Percentiles rank a stretch among this genome's conserved stretches.
Conservation (phyloP, 148 eudicot genomes). For the Vaccinium corymbosum region DNA sequence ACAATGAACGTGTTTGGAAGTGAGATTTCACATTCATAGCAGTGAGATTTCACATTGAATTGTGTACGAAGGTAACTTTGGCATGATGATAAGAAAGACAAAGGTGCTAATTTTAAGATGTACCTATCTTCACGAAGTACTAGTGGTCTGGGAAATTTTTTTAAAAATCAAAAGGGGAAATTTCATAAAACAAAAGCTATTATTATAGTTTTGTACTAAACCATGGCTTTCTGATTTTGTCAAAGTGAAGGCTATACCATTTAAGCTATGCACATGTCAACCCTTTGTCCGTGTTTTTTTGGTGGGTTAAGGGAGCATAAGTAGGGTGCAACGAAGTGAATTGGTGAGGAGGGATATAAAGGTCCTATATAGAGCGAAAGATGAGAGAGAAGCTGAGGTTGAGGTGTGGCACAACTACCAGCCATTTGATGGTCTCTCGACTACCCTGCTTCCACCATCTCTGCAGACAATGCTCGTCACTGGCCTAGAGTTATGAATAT, state of each 20-base stretch:
- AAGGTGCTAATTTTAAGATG: not conserved
- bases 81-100: not conserved
- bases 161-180: not conserved
- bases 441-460: not conserved
- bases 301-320: not conserved
- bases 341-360: not conserved
- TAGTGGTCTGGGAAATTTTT: not conserved
- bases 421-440: not conserved
- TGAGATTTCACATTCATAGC: not conserved
- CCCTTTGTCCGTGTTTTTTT: not conserved
- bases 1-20: not conserved
- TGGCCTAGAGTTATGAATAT: not conserved
- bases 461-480: not conserved
- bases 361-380: not conserved
- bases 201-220: not conserved
- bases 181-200: not conserved
- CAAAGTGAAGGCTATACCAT: not conserved
- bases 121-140: not conserved
- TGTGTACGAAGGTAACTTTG: not conserved
- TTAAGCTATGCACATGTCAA: not conserved
- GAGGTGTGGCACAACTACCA: not conserved
- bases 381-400: not conserved
- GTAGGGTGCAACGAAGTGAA: not conserved
- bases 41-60: not conserved
- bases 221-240: not conserved